Percentiles rank a stretch among this genome's conserved stretches.
These are phyloP conservation scores for Candida michaelii DNA, from an alignment of 805 yeast genomes.

Conservation along the genomic window DNA sequence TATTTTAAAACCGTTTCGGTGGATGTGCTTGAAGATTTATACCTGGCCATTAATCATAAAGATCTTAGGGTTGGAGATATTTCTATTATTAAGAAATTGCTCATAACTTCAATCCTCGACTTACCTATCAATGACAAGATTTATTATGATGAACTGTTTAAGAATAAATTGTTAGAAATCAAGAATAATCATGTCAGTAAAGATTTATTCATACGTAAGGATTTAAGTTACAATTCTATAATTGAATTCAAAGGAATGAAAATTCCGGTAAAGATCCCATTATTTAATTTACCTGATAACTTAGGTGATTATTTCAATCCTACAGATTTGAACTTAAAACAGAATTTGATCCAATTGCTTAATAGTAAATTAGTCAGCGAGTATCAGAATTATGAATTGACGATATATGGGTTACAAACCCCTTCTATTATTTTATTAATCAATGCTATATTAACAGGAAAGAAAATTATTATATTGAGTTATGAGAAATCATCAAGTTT, in stretches of 20 bases:
- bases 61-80: slow-evolving; percentile 25
- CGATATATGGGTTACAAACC: slow-evolving; percentile 53
- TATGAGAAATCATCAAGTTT: slow-evolving; percentile 42
- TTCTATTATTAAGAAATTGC: slow-evolving; percentile 34
- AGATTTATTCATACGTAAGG: slow-evolving; percentile 42
- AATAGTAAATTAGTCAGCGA: slow-evolving; percentile 35
- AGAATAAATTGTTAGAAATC: slow-evolving; percentile 29
- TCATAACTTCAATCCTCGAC: slow-evolving; percentile 43
- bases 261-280: slow-evolving; percentile 46
- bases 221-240: slow-evolving; percentile 41
- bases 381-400: slow-evolving; percentile 45
- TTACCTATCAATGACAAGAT: slow-evolving; percentile 43
- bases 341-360: slow-evolving; percentile 33
- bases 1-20: slow-evolving; percentile 33
- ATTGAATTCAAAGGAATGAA: slow-evolving; percentile 40
- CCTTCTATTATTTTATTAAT: slow-evolving; percentile 43
- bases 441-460: slow-evolving; percentile 39
- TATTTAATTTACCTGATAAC: slow-evolving; percentile 40
- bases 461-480: slow-evolving; percentile 38
- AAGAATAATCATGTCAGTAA: slow-evolving; percentile 22
- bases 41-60: slow-evolving; percentile 32
- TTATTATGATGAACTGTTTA: slow-evolving; percentile 37
- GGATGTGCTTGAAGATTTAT: slow-evolving; percentile 26
- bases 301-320: slow-evolving; percentile 47
- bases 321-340: slow-evolving; percentile 43